Evolutionary conservation across 208 protist species (phyloP), one percentile per base, ranked within the genome.

Genomic region (Leishmania martiniquensis): DNA sequence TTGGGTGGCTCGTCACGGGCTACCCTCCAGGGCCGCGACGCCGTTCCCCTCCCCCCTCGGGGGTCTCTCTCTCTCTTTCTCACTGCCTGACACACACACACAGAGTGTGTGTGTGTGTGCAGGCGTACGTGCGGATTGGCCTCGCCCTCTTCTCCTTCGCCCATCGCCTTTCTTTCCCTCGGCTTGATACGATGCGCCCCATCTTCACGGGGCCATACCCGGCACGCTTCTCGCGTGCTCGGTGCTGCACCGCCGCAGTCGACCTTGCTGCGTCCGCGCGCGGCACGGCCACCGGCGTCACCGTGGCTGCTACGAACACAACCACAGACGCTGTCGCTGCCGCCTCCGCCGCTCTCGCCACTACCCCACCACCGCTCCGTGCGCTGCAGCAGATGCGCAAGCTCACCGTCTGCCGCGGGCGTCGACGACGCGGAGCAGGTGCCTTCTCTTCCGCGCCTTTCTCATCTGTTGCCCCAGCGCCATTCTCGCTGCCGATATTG

Each of bases 141-240:
- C 60, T 6, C 29, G n/a, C 34, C 34, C 39, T 29, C 63, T 49
- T 32, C 39, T 29, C 44, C 68, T n/a, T 34, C 22, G 4, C 47
- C 4, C 15, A 2, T 29, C 17, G 15, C 10, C 0, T 2, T 45
- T n/a, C 25, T 75, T 13, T 67, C 34, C 45, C 39, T 72, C 69
- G 72, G 20, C 37, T 81, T 72, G 32, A 75, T 9, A 55, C 37
- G 29, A 68, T 76, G 72, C 32, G 22, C 4, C 39, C 70, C 32
- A 22, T 82, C 68, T 75, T 77, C 34, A 66, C 77, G 49, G 63
- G 62, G n/a, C 52, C 15, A 72, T 60, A 67, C 57, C 47, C 72
- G 9, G 47, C 45, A 1, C 66, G 72, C 37, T 13, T 62, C 66
- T 55, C 71, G 13, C 70, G 78, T 45, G 45, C 20, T 12, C 72